A percentile compares a stretch with the other conserved stretches of the same genome.
Conservation (phyloP, 345 rosid species). For the Gossypium mustelinum region DNA sequence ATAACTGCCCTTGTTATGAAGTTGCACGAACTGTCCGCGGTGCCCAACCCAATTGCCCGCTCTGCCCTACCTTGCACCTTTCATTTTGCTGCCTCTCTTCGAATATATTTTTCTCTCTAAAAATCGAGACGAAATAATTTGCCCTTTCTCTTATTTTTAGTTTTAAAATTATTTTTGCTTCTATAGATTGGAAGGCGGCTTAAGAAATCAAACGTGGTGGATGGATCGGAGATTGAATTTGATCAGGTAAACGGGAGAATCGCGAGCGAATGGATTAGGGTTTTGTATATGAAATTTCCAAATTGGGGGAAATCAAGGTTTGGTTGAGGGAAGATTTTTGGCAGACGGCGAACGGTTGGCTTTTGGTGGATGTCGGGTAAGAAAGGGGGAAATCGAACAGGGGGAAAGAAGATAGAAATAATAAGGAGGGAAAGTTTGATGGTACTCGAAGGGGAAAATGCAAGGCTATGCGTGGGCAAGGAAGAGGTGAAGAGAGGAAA, state of each 20-base stretch:
- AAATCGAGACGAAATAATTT: slow-evolving; percentile 2
- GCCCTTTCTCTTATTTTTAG: slow-evolving; percentile 12
- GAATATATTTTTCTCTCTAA: slow-evolving; percentile 17
- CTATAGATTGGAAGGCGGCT: slow-evolving; percentile 29
- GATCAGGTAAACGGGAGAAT: slow-evolving; percentile 21
- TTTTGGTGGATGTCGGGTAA: background rate
- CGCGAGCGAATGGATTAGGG: slow-evolving; percentile 30
- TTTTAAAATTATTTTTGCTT: background rate
- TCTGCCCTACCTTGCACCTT: slow-evolving; percentile 42
- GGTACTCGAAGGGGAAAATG: slow-evolving; percentile 56
- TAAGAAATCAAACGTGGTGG: slow-evolving; percentile 8
- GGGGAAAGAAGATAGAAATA: slow-evolving; percentile 1
- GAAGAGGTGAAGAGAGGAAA: slow-evolving; percentile 37
- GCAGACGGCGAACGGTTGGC: slow-evolving; percentile 10
- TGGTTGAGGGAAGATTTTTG: background rate
- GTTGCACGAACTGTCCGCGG: slow-evolving; percentile 28
- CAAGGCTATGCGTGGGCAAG: slow-evolving; percentile 65
- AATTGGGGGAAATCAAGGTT: slow-evolving; percentile 29
- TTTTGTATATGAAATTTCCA: slow-evolving; percentile 5
- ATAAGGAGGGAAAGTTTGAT: slow-evolving; percentile 31
- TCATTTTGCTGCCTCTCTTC: slow-evolving; percentile 12
- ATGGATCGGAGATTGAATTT: slow-evolving; percentile 34
- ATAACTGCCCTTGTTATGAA: too few relatives aligned
- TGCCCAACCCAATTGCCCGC: slow-evolving; percentile 46
- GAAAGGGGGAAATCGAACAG: background rate